Conservation (phyloP, 768 basidiomycete genomes). For the Pisolithus albus region DNA sequence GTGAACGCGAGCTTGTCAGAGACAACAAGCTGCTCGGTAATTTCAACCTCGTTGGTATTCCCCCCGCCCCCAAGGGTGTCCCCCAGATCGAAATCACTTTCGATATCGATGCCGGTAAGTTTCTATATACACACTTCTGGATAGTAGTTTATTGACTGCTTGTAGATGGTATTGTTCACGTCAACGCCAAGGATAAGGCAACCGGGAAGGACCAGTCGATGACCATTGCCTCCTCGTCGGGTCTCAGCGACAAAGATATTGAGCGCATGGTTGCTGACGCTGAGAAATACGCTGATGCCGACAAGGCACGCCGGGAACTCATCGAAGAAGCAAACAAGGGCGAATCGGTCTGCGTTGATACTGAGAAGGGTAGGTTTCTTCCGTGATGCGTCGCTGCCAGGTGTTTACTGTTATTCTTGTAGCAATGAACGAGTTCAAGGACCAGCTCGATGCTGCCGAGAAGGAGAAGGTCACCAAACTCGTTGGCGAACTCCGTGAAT, state of each 20-base stretch:
- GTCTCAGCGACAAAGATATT: constrained; percentile 93
- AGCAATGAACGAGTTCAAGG: constrained; percentile 98
- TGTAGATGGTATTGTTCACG: constrained; percentile 91
- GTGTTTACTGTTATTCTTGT: constrained; percentile 1
- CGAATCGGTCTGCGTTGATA: constrained; percentile 89
- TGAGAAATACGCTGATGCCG: constrained; percentile 88
- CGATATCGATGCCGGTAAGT: constrained; percentile 89
- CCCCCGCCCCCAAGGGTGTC: constrained; percentile 69
- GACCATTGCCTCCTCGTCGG: constrained; percentile 97
- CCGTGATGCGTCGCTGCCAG: background rate
- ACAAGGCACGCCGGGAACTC: constrained; percentile 78
- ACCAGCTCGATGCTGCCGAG: constrained; percentile 87
- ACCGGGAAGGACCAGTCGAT: constrained; percentile 88
- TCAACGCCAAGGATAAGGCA: constrained; percentile 92
- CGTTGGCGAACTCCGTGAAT: constrained; percentile 78
- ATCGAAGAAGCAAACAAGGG: constrained; percentile 98
- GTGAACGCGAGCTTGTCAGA: constrained; percentile 95
- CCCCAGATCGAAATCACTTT: constrained; percentile 84
- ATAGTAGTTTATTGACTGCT: constrained; percentile 4
- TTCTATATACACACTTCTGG: background rate
- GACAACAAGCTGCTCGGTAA: constrained; percentile 99
- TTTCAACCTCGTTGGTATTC: constrained; percentile 98
- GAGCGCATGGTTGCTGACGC: constrained; percentile 95
- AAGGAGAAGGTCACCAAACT: constrained; percentile 91
- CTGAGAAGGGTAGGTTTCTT: constrained; percentile 73